These are phyloP conservation scores for Fusarium sp. DNA, from an alignment of 2,329 filamentous ascomycete species.

Conservation along the genomic window DNA sequence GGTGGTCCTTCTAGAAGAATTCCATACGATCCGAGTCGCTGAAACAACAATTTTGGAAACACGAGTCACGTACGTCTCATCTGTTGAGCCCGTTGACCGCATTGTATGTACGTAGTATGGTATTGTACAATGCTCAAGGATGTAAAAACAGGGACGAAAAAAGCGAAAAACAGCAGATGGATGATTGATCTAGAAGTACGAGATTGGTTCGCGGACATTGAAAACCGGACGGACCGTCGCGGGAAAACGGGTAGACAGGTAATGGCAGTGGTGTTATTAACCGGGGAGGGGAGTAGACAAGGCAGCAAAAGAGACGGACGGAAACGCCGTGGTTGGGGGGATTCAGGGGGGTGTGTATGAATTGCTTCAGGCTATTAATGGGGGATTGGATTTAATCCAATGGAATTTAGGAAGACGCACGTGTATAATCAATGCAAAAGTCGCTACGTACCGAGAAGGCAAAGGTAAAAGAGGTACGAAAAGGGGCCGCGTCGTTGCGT, in stretches of 20 bases:
- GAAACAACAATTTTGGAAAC: slow-evolving; percentile 20
- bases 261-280: background rate
- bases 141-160: background rate
- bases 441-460: background rate
- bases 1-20: slow-evolving; percentile 35
- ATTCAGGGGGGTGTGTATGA: background rate
- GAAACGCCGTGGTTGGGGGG: slow-evolving; percentile 5
- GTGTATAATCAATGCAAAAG: background rate
- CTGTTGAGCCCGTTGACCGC: background rate
- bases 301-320: background rate
- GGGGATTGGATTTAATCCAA: background rate
- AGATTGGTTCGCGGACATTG: slow-evolving; percentile 33
- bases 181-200: slow-evolving; percentile 13
- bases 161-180: slow-evolving; percentile 23
- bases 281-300: background rate
- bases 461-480: background rate
- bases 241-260: background rate
- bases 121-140: background rate
- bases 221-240: slow-evolving; percentile 25
- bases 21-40: slow-evolving; percentile 18
- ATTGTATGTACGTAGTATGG: no score
- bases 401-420: background rate
- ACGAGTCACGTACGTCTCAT: background rate
- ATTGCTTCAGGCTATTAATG: slow-evolving; percentile 3
- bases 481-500: background rate